Base-by-base conservation (phyloP, 2,329 filamentous ascomycete species). In the Diaporthe sp. region DNA sequence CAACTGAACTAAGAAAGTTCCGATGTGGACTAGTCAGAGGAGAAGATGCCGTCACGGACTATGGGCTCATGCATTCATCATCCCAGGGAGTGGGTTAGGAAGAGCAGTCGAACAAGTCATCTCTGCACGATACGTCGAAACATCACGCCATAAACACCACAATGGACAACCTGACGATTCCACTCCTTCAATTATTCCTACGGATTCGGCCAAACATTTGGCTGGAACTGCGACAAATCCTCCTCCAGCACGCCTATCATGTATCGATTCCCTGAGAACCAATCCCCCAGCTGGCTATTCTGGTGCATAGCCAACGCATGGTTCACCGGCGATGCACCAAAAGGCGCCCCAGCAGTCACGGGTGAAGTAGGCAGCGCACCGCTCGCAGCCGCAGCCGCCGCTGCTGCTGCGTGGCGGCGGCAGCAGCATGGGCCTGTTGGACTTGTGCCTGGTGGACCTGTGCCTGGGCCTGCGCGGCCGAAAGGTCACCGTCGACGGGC, bases 171-270 rank as follows among this genome's bases (percentile, higher is more conserved):
- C 22, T 19, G n/a, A 7, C 4, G 10, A n/a, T 66, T 30, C 22
- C 0, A 37, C 19, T 13, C n/a, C 7, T 27, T 51, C 22, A 22
- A 66, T 6, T 51, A 25, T 13, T 37, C 44, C 63, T 66, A 66
- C n/a, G 63, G 13, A 61, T 80, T 79, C 75, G 81, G 80, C 83
- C 82, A 77, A 27, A 27, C 44, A 61, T 68, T 75, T 3, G 73
- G 68, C 44, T 79, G 77, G 69, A 88, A 86, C 39, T 85, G 83
- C 70, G 85, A 86, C 73, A 88, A 76, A 58, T 93, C 91, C 73
- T 92, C 89, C 79, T 93, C 92, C 79, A 93, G 80, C 73, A 93
- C 78, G 0, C 90, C 90, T 84, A 93, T 87, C 84, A 93, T 89
- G 77, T 92, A 91, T 71, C 88, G 86, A 74, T 90, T 93, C 1